Evolutionary conservation across 1,284 basidiomycete species (phyloP).

Genomic region (Waitea zeae): DNA sequence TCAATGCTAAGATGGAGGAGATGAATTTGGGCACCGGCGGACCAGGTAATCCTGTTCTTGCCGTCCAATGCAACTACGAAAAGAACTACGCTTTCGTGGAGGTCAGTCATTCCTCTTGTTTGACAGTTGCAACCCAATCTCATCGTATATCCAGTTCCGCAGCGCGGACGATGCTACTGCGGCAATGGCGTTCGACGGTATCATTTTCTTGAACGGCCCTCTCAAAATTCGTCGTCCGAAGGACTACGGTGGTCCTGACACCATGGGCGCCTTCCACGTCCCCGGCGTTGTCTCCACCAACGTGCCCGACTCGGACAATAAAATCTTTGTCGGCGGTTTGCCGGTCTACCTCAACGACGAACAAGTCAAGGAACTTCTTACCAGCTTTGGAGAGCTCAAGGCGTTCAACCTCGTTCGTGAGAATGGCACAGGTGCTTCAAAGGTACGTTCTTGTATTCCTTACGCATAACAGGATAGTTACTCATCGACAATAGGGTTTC

Average conservation of each 20-base stretch:
- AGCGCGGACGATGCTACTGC: slow-evolving; percentile 92
- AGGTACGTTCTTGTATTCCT: slow-evolving; percentile 38
- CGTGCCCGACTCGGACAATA: slow-evolving; percentile 94
- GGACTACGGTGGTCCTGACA: slow-evolving; percentile 73
- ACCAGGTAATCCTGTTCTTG: slow-evolving; percentile 81
- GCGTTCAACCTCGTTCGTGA: slow-evolving; percentile 98
- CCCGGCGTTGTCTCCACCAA: slow-evolving; percentile 93
- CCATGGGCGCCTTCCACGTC: slow-evolving; percentile 57
- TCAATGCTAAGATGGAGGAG: slow-evolving; percentile 92
- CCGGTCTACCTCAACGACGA: slow-evolving; percentile 93
- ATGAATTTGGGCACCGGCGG: slow-evolving; percentile 70
- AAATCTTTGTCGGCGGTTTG: slow-evolving; percentile 93
- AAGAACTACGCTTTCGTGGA: slow-evolving; percentile 97
- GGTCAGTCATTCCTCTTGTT: slow-evolving; percentile 23
- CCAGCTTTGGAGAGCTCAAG: slow-evolving; percentile 93
- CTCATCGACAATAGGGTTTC: slow-evolving; percentile 54
- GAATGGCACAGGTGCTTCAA: slow-evolving; percentile 75
- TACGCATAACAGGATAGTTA: too few relatives aligned
- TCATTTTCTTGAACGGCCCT: slow-evolving; percentile 82
- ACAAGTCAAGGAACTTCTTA: slow-evolving; percentile 93
- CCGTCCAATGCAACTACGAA: slow-evolving; percentile 92
- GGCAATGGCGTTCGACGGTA: slow-evolving; percentile 94
- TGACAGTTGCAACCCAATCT: slow-evolving; percentile 4
- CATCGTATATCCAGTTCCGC: slow-evolving; percentile 54
- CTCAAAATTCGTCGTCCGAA: slow-evolving; percentile 95